phyloP scores from a whole-genome alignment of 2,329 filamentous ascomycete species.

The Aspergillus ochraceus region DNA sequence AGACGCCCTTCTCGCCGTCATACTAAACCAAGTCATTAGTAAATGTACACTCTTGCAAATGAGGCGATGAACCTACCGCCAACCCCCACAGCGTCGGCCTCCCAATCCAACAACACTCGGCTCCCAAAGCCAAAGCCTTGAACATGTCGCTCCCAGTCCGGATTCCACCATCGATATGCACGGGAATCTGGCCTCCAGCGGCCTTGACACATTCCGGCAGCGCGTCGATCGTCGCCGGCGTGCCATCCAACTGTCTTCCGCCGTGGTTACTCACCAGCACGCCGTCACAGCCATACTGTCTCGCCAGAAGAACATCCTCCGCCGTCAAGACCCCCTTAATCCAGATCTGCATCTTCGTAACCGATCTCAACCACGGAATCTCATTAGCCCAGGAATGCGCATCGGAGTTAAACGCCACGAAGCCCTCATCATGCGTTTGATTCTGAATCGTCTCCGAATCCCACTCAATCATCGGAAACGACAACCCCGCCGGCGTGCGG shows the following conservation, averaged over 20 bases:
- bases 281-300: conserved; percentile 37
- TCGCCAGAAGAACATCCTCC: conserved; percentile 37
- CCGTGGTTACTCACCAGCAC: conserved; percentile 42
- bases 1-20: conserved; percentile 33
- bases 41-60: background rate
- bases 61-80: conserved; percentile 26
- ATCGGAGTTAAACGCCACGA: conserved; percentile 21
- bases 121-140: conserved; percentile 38
- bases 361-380: conserved; percentile 50
- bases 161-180: conserved; percentile 36
- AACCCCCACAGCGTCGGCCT: conserved; percentile 36
- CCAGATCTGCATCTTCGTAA: conserved; percentile 49
- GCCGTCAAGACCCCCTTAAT: conserved; percentile 32
- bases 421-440: conserved; percentile 25
- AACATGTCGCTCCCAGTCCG: conserved; percentile 37
- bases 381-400: conserved; percentile 48
- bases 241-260: conserved; percentile 39
- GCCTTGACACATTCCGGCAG: conserved; percentile 29
- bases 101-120: conserved; percentile 34
- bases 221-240: conserved; percentile 38
- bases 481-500: conserved; percentile 42
- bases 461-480: conserved; percentile 38
- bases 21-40: conserved; percentile 21
- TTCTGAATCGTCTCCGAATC: conserved; percentile 23
- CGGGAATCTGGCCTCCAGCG: conserved; percentile 32